Conservation (phyloP, 2,329 filamentous ascomycete species). For the Ophiostoma tasmaniense region DNA sequence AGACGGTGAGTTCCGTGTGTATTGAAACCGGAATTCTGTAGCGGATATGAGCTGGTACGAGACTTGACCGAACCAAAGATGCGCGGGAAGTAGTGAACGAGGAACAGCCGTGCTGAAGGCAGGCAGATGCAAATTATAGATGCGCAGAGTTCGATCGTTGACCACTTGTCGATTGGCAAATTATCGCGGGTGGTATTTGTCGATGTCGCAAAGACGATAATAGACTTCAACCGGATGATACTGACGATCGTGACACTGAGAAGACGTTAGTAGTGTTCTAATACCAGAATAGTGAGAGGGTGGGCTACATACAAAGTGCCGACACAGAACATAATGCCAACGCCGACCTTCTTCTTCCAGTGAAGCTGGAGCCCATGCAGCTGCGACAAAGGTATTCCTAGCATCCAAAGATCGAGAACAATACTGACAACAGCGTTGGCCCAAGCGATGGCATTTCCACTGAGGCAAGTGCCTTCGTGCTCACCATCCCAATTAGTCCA, state of each 20-base stretch:
- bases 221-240: constrained; percentile 25
- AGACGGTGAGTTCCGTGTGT: not conserved
- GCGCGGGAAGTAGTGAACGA: constrained; percentile 26
- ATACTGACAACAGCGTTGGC: constrained; percentile 46
- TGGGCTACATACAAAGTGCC: constrained; percentile 29
- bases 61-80: not conserved
- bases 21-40: not conserved
- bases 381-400: constrained; percentile 41
- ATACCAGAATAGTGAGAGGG: no score
- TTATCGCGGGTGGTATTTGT: constrained; percentile 28
- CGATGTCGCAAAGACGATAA: constrained; percentile 26
- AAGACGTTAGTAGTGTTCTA: not conserved
- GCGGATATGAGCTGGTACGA: not conserved
- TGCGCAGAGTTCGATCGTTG: constrained; percentile 29
- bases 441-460: constrained; percentile 42
- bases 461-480: constrained; percentile 39
- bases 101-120: constrained; percentile 26
- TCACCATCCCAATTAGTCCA: constrained; percentile 46
- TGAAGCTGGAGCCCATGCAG: constrained; percentile 33
- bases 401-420: constrained; percentile 42
- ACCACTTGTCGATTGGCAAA: constrained; percentile 27
- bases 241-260: constrained; percentile 28
- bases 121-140: constrained; percentile 30
- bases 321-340: constrained; percentile 39
- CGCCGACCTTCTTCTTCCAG: constrained; percentile 41